Evolutionary conservation across 2,329 filamentous ascomycete species (phyloP), one percentile per base, ranked within the genome.

Genomic region (Epichloe sylvatica): DNA sequence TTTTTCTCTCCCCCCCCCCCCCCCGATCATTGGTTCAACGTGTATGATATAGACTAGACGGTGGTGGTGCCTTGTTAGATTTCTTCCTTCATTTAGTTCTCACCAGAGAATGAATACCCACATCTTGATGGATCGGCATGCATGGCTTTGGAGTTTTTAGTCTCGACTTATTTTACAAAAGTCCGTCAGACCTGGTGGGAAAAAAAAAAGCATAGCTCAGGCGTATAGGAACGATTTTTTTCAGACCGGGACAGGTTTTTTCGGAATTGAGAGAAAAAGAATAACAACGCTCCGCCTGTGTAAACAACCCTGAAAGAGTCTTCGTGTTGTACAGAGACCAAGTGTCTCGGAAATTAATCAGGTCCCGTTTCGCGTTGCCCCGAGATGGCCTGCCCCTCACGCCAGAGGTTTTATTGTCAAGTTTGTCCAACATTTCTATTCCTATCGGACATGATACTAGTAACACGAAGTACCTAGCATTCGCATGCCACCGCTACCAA

Each of bases 111-210:
- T 13, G 41, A 34, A 38, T 35, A 23, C 5, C 19, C 21, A 8
- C 33, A 25, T 23, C n/a, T 34, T 21, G 17, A 39, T 19, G 46
- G 46, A 21, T 35, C n/a, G n/a, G 46, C 36, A 47, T 56, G 54
- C 54, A 57, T 57, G 46, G 48, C 40, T 50, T 46, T 4, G 55
- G 55, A 55, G 55, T 56, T 56, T 51, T 41, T 11, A 30, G 30
- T 30, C 25, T 42, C 41, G 23, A 30, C n/a, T 25, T 33, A 17
- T 30, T 21, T 34, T 21, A 38, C 2, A 17, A 23, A 42, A 23
- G 23, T 33, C 41, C 17, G 21, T 37, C 17, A 12, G 25, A 15
- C 23, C 35, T 17, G 8, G 19, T 30, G 30, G 25, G 3, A 3
- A 15, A n/a, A 35, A 45, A 45, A 38, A 39, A n/a, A 41, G 42